phyloP scores from a whole-genome alignment of 371 early-diverging fungal genomes.

The Vairimorpha necatrix region DNA sequence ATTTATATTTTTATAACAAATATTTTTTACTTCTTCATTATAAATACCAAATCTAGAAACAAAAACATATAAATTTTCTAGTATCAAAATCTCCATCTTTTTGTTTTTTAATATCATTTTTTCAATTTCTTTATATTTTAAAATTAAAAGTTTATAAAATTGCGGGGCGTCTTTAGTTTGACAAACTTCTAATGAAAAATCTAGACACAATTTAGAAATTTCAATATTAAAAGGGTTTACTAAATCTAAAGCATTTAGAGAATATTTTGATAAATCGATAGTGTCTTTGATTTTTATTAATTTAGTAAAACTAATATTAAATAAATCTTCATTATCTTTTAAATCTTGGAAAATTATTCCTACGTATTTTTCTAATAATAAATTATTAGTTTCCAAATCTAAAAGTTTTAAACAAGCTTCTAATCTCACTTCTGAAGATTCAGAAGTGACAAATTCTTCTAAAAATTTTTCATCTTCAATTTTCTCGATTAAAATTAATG shows the following conservation, averaged over 20 bases:
- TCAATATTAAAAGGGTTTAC: conserved; percentile 76
- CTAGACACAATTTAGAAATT: conserved; percentile 78
- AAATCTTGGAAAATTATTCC: conserved; percentile 16
- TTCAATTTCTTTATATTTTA: conserved; percentile 78
- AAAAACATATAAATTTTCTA: conserved; percentile 39
- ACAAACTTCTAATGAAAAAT: conserved; percentile 77
- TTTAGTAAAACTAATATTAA: conserved; percentile 3
- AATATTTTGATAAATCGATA: background rate
- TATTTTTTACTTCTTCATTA: conserved; percentile 20
- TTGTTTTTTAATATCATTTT: conserved; percentile 52
- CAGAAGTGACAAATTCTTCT: conserved; percentile 14
- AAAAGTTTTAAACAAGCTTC: conserved; percentile 45
- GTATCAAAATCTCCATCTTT: conserved; percentile 22
- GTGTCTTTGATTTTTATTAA: background rate
- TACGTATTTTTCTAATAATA: background rate
- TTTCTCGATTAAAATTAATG: conserved; percentile 26
- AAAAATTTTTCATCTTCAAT: conserved; percentile 27
- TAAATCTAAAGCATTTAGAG: conserved; percentile 24
- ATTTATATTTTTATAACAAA: conserved; percentile 4
- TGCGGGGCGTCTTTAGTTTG: conserved; percentile 80
- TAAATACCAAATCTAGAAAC: conserved; percentile 29
- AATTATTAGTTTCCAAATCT: background rate
- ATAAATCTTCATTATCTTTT: conserved; percentile 15
- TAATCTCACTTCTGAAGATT: conserved; percentile 17
- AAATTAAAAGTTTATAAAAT: conserved; percentile 79